Conservation (phyloP, 2,329 filamentous ascomycete species). For the Magnaporthales sp. region DNA sequence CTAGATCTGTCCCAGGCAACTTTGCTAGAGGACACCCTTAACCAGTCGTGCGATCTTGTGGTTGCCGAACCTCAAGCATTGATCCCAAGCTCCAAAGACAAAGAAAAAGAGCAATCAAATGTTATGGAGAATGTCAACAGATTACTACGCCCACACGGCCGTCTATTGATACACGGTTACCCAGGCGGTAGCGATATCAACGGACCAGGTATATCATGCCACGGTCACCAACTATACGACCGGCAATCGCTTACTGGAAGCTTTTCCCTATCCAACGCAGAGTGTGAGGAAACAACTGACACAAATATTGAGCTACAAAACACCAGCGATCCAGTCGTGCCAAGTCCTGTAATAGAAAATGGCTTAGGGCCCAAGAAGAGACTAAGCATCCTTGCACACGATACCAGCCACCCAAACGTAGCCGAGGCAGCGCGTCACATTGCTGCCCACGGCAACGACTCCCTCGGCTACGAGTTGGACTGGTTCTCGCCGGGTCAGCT, state of each 20-base stretch:
- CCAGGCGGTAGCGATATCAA: background rate
- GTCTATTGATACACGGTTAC: background rate
- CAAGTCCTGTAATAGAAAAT: background rate
- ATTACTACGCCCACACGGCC: slow-evolving; percentile 2
- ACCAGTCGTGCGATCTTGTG: background rate
- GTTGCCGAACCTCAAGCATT: background rate
- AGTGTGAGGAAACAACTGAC: too few relatives aligned
- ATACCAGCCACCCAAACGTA: background rate
- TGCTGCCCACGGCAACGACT: background rate
- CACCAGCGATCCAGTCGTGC: background rate
- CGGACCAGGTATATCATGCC: background rate
- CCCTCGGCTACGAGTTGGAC: background rate
- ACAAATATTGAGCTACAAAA: background rate
- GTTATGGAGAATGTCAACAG: background rate
- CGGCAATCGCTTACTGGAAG: background rate
- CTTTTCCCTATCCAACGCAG: too few relatives aligned
- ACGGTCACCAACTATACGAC: background rate
- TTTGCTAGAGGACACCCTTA: background rate
- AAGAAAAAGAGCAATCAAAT: background rate
- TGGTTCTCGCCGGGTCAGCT: slow-evolving; percentile 6
- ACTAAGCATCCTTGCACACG: background rate
- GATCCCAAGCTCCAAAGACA: background rate
- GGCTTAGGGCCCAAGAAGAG: background rate
- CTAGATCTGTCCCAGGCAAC: background rate
- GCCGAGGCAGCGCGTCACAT: background rate